These are phyloP conservation scores for Neonectria neomacrospora DNA, from an alignment of 2,329 filamentous ascomycete genomes.

Conservation along the genomic window DNA sequence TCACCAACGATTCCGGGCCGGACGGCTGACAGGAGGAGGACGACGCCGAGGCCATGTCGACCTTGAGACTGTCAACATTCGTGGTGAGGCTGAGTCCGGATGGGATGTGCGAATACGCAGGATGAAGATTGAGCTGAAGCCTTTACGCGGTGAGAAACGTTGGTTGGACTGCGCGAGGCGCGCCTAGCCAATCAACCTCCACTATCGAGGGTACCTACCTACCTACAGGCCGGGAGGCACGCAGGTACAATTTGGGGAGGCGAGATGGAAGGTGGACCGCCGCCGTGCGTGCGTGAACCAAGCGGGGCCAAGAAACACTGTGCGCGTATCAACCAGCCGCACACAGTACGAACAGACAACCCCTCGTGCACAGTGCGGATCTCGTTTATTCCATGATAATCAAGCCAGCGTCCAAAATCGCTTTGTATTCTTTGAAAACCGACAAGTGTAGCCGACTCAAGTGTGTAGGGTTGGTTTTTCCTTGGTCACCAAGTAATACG, in stretches of 20 bases:
- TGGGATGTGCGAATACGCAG: constrained; percentile 8
- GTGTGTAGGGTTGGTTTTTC: too few species aligned
- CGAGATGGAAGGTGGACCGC: background rate
- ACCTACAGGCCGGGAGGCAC: too few species aligned
- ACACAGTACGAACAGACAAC: constrained; percentile 4
- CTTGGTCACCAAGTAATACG: background rate
- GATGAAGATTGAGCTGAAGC: constrained; percentile 17
- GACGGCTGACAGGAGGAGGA: constrained; percentile 43
- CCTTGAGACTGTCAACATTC: constrained; percentile 30
- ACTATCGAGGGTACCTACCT: constrained; percentile 24
- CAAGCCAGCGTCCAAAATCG: background rate
- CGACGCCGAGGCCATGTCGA: constrained; percentile 37
- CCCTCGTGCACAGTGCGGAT: background rate
- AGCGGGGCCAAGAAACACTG: constrained; percentile 9
- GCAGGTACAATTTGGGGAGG: constrained; percentile 5
- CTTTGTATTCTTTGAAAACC: too few species aligned
- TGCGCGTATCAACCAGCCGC: background rate
- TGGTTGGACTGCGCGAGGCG: constrained; percentile 15
- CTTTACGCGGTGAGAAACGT: constrained; percentile 36
- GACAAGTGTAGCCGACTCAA: too few species aligned
- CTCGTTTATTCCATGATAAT: background rate
- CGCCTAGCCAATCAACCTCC: constrained; percentile 27
- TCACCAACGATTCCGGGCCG: constrained; percentile 51
- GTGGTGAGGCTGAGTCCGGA: constrained; percentile 10
- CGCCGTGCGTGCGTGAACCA: background rate